Evolutionary conservation across 2,329 filamentous ascomycete species (phyloP), one percentile per base, ranked within the genome.

Genomic region (Cladosporium colombiae): DNA sequence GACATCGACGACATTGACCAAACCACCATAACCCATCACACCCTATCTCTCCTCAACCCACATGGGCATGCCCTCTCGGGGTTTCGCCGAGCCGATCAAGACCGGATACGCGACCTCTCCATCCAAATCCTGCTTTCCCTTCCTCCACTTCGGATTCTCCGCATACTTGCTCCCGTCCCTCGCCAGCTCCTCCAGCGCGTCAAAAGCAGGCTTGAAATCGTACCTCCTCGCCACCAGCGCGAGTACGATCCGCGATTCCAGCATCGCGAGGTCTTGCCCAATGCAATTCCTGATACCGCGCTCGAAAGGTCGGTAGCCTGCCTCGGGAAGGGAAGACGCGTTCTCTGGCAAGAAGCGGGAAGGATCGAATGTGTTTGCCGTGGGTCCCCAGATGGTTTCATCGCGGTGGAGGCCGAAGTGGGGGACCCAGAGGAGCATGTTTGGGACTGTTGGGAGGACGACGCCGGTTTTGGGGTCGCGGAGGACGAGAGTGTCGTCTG

Each of bases 241-340:
- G 29, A 86, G 72, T 3, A 83, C 76, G 65, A 84, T 76, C 67
- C 80, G 80, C 44, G 82, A 67, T 73, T 87, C 84, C 8, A 84
- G 72, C 74, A 82, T 78, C 0, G 81, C 84, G 55, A 86, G 75
- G 65, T 83, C 81, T 70, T 86, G 83, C 0, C 84, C 85, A 16
- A 87, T 78, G 69, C 85, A 88, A 62, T 81, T 82, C 25, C 85
- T 72, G 1, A 81, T 78, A 0, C 85, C 85, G 55, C 79, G 75
- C 69, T 85, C 83, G 70, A 88, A 88, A 0, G 82, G 78, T 11
- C 84, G 78, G 78, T 79, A 88, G 0, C 83, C 81, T 63, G 81
- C 80, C 58, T 81, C 78, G 40, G 74, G 70, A 18, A 78, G 70
- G 67, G 79, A 70, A 7, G 66, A 58, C 1, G 65, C 40, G 49